These are phyloP conservation scores for Ceratocystis huliohia DNA, from an alignment of 2,329 filamentous ascomycete genomes.

Conservation along the genomic window DNA sequence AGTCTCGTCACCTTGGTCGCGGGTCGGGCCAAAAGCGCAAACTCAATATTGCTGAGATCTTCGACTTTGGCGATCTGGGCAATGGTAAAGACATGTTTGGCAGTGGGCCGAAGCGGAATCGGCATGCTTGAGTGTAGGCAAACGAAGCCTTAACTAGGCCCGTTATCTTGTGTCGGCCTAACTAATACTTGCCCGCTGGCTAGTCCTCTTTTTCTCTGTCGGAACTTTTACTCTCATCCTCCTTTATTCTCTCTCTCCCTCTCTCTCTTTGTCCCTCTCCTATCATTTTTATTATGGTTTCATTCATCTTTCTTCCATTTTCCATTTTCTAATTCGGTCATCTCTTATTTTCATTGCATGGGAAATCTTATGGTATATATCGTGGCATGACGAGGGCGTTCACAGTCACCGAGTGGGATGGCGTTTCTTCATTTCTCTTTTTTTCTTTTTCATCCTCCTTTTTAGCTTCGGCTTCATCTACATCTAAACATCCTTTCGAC, in stretches of 20 bases:
- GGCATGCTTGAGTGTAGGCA: slow-evolving; percentile 31
- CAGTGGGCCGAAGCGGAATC: slow-evolving; percentile 37
- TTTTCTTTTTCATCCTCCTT: background rate
- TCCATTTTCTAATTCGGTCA: background rate
- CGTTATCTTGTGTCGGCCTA: background rate
- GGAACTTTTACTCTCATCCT: background rate
- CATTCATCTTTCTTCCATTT: background rate
- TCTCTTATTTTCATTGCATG: slow-evolving; percentile 9
- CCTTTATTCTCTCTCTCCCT: background rate
- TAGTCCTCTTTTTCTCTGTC: background rate
- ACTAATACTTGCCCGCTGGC: background rate
- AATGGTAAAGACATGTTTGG: slow-evolving; percentile 49
- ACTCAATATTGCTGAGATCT: slow-evolving; percentile 61
- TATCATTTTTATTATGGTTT: background rate
- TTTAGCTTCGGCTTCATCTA: background rate
- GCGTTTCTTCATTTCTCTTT: slow-evolving; percentile 4
- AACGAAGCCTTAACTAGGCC: background rate
- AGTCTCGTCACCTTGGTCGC: slow-evolving; percentile 39
- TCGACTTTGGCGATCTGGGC: slow-evolving; percentile 53
- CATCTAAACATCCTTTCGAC: slow-evolving; percentile 10
- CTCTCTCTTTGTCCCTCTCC: background rate
- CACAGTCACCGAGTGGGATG: slow-evolving; percentile 8
- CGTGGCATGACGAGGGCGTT: slow-evolving; percentile 16
- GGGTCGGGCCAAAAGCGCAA: slow-evolving; percentile 61
- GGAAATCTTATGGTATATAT: slow-evolving; percentile 11